Percentiles rank a stretch among this genome's conserved stretches.
Evolutionary conservation across 2,329 filamentous ascomycete species (phyloP).

Genomic region (Harringtonia lauricola): DNA sequence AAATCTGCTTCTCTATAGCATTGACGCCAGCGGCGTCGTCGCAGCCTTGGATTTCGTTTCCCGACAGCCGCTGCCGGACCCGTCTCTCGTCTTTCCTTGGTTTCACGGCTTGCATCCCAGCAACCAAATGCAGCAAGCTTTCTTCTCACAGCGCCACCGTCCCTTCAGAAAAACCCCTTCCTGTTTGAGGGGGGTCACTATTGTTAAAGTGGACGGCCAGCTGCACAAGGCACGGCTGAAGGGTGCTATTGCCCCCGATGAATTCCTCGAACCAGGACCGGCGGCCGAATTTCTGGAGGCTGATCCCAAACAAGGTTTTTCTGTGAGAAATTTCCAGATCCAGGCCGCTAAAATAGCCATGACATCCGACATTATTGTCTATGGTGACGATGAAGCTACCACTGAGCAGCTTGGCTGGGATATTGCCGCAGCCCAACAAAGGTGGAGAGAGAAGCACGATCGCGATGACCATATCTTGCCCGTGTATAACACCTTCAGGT

Average conservation of each 20-base stretch:
- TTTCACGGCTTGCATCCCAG: slow-evolving; percentile 82
- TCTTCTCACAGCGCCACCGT: slow-evolving; percentile 72
- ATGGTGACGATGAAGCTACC: slow-evolving; percentile 59
- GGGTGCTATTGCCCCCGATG: slow-evolving; percentile 72
- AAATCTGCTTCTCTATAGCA: slow-evolving; percentile 56
- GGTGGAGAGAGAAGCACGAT: slow-evolving; percentile 59
- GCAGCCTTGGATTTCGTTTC: slow-evolving; percentile 66
- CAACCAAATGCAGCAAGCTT: slow-evolving; percentile 80
- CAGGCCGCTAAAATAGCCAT: slow-evolving; percentile 81
- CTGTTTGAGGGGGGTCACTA: slow-evolving; percentile 68
- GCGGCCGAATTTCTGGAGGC: slow-evolving; percentile 62
- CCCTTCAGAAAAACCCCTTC: slow-evolving; percentile 58
- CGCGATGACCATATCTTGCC: slow-evolving; percentile 42
- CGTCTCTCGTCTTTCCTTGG: slow-evolving; percentile 90
- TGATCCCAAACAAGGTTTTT: slow-evolving; percentile 85
- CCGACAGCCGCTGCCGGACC: slow-evolving; percentile 71
- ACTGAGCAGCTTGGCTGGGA: slow-evolving; percentile 54
- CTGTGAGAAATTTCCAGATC: slow-evolving; percentile 94
- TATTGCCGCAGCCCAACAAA: slow-evolving; percentile 65
- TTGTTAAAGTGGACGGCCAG: slow-evolving; percentile 85
- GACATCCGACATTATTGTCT: slow-evolving; percentile 86
- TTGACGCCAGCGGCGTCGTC: slow-evolving; percentile 57
- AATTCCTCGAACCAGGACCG: slow-evolving; percentile 51
- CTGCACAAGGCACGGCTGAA: slow-evolving; percentile 66
- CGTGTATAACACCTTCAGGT: slow-evolving; percentile 78